phyloP scores from a whole-genome alignment of 768 basidiomycete species.

The Xerocomus spinulosus region DNA sequence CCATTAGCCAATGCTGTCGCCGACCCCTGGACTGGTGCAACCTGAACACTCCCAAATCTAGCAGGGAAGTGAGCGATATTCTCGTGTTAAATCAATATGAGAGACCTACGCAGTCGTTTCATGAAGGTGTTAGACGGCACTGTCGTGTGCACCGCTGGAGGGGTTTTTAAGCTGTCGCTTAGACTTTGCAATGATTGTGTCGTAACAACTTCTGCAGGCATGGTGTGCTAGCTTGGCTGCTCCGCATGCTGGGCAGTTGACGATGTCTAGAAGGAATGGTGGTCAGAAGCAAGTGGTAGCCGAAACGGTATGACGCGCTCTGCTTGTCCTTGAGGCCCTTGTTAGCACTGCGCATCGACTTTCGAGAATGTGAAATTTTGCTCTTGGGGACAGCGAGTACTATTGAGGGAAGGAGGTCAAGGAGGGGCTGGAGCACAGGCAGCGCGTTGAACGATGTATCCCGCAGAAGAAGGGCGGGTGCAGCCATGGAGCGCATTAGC shows the following conservation, averaged over 20 bases:
- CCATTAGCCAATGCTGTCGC: neutral
- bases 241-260: slow-evolving; percentile 88
- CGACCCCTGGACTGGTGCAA: too few relatives aligned
- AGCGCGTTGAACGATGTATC: slow-evolving; percentile 30
- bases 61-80: too few relatives aligned
- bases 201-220: slow-evolving; percentile 77
- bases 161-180: slow-evolving; percentile 15
- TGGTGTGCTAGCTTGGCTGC: slow-evolving; percentile 85
- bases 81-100: too few relatives aligned
- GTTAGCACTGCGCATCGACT: slow-evolving; percentile 91
- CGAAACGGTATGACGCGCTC: slow-evolving; percentile 42
- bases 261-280: slow-evolving; percentile 57
- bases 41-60: neutral
- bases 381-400: slow-evolving; percentile 92
- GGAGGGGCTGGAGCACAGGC: slow-evolving; percentile 43
- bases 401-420: slow-evolving; percentile 82
- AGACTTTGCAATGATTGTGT: slow-evolving; percentile 25
- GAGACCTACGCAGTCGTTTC: too few relatives aligned
- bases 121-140: too few relatives aligned
- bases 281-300: slow-evolving; percentile 4
- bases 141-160: neutral
- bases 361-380: slow-evolving; percentile 88
- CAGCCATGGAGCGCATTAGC: slow-evolving; percentile 14
- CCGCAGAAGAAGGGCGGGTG: slow-evolving; percentile 17
- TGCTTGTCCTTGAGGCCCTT: slow-evolving; percentile 94